A percentile compares a stretch with the other conserved stretches of the same genome.
These are phyloP conservation scores for Alternaria consortialis DNA, from an alignment of 2,329 filamentous ascomycete genomes.

Conservation along the genomic window DNA sequence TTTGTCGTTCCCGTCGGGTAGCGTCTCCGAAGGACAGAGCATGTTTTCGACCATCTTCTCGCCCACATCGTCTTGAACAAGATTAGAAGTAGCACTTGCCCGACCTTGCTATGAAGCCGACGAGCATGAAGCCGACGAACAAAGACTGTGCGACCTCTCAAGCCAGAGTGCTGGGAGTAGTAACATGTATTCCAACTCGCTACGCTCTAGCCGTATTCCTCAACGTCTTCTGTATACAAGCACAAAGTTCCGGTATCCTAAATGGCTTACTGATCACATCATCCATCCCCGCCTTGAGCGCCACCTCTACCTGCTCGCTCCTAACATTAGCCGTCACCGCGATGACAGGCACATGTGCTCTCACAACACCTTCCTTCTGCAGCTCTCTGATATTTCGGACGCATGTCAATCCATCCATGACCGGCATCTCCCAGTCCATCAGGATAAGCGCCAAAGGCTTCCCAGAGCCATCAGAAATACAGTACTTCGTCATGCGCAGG, in stretches of 20 bases:
- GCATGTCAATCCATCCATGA: conserved; percentile 44
- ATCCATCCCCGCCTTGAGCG: conserved; percentile 46
- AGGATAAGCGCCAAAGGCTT: conserved; percentile 36
- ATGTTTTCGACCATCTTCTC: neutral
- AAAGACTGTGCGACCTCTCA: neutral
- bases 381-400: conserved; percentile 38
- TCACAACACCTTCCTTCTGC: conserved; percentile 29
- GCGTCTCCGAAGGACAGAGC: neutral
- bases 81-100: neutral
- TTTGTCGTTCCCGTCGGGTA: neutral
- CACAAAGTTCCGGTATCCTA: conserved; percentile 39
- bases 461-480: conserved; percentile 18
- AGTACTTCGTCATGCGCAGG: conserved; percentile 38
- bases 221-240: conserved; percentile 31
- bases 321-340: conserved; percentile 49
- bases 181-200: neutral
- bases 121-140: neutral
- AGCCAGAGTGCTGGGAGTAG: neutral
- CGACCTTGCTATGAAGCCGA: neutral
- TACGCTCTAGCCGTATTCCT: neutral
- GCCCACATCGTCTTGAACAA: neutral
- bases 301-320: conserved; percentile 41
- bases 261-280: conserved; percentile 81
- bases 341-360: conserved; percentile 41
- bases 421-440: conserved; percentile 48